Conservation (phyloP, 495 filamentous ascomycete genomes). For the Terfezia claveryi region DNA sequence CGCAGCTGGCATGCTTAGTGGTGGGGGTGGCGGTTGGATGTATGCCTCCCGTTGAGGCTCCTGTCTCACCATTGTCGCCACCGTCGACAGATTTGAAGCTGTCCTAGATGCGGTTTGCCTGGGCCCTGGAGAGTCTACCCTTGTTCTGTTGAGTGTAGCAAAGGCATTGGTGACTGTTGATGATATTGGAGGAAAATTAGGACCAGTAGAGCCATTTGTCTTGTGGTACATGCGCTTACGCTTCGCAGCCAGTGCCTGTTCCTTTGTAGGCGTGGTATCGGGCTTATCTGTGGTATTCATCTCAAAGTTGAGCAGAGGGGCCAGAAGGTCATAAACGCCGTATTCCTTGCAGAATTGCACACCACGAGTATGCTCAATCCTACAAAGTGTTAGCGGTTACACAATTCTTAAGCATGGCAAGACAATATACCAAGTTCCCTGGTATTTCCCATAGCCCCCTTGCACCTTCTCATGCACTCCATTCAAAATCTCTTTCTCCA, state of each 20-base stretch:
- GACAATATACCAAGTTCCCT: conserved; percentile 56
- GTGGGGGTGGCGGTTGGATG: background rate
- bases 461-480: conserved; percentile 97
- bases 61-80: background rate
- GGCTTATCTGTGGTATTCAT: conserved; percentile 27
- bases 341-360: conserved; percentile 86
- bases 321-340: conserved; percentile 68
- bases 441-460: conserved; percentile 94
- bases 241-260: conserved; percentile 96
- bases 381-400: conserved; percentile 8
- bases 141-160: conserved; percentile 68
- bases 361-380: conserved; percentile 67
- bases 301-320: conserved; percentile 39
- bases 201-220: conserved; percentile 43
- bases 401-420: background rate
- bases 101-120: background rate
- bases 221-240: conserved; percentile 74
- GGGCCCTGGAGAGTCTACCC: conserved; percentile 23
- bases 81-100: background rate
- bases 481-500: conserved; percentile 90
- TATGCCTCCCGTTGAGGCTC: background rate
- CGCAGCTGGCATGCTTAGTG: background rate
- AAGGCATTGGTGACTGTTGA: conserved; percentile 77
- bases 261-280: conserved; percentile 87
- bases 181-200: conserved; percentile 92